Conservation (phyloP, 2,329 filamentous ascomycete species). For the Neobulgaria alba region DNA sequence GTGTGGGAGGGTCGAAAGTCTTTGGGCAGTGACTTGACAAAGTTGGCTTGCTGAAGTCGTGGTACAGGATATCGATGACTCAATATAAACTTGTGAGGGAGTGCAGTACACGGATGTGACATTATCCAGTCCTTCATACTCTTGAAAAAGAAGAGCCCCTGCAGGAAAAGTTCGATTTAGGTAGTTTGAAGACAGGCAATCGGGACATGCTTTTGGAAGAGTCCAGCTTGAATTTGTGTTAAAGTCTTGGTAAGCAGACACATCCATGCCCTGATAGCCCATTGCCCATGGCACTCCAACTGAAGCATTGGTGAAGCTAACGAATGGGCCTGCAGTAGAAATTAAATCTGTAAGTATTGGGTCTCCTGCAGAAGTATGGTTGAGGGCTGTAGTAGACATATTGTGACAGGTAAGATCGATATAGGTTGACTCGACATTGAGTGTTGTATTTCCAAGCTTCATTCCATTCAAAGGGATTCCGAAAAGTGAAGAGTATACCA, state of each 20-base stretch:
- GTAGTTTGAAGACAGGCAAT: constrained; percentile 10
- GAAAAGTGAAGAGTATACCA: constrained; percentile 18
- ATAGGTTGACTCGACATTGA: constrained; percentile 19
- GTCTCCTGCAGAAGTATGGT: too few species aligned
- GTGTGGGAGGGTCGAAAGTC: constrained; percentile 16
- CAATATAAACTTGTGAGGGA: constrained; percentile 16
- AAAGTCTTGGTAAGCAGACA: constrained; percentile 4
- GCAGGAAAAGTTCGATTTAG: constrained; percentile 5
- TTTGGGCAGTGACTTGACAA: constrained; percentile 18
- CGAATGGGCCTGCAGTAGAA: constrained; percentile 14
- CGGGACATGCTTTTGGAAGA: constrained; percentile 13
- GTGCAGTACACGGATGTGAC: constrained; percentile 13
- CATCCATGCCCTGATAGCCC: constrained; percentile 17
- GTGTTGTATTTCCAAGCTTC: constrained; percentile 12
- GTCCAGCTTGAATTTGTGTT: constrained; percentile 7
- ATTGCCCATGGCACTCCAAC: constrained; percentile 10
- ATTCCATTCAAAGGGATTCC: constrained; percentile 16
- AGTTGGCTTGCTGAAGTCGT: constrained; percentile 8
- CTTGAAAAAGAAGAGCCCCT: constrained; percentile 14
- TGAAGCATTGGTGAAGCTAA: constrained; percentile 12
- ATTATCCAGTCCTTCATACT: constrained; percentile 13
- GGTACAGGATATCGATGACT: constrained; percentile 14
- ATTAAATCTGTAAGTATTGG: constrained; percentile 12
- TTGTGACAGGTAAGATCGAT: constrained; percentile 15
- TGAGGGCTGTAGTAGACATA: constrained; percentile 3